phyloP scores from a whole-genome alignment of 2,329 filamentous ascomycete species.

The Leptoxyphium fumago region DNA sequence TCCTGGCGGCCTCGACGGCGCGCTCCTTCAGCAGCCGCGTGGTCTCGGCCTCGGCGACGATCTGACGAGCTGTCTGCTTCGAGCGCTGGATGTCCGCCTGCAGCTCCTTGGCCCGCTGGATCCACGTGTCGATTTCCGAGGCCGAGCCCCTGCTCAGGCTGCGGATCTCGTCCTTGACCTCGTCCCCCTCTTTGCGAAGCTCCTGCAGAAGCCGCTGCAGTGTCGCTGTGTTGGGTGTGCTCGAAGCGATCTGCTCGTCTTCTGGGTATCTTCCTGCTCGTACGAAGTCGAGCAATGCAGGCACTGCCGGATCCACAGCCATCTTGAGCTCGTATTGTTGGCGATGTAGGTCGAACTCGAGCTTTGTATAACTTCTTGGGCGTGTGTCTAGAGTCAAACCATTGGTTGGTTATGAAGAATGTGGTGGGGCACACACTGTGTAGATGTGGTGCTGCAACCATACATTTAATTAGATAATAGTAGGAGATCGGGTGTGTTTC shows the following conservation, averaged over 20 bases:
- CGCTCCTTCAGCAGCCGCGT: conserved; percentile 48
- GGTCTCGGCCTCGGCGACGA: conserved; percentile 61
- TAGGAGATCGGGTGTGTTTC: too few relatives aligned
- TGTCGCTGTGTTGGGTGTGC: conserved; percentile 33
- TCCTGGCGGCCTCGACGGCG: conserved; percentile 45
- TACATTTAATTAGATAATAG: too few relatives aligned
- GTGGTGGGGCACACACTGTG: too few relatives aligned
- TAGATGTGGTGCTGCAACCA: too few relatives aligned
- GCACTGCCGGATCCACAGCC: conserved; percentile 28
- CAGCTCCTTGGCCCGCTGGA: conserved; percentile 65
- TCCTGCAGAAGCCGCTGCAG: conserved; percentile 36
- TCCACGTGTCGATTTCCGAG: conserved; percentile 73
- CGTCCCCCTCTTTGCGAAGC: conserved; percentile 36
- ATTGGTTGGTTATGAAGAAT: too few relatives aligned
- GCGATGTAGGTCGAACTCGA: too few relatives aligned
- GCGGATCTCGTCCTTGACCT: conserved; percentile 55
- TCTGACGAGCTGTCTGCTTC: conserved; percentile 63
- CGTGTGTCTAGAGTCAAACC: too few relatives aligned
- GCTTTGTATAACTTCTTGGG: too few relatives aligned
- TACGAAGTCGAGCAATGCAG: conserved; percentile 51
- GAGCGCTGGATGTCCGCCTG: conserved; percentile 76
- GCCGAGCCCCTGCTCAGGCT: conserved; percentile 61
- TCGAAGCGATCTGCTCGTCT: conserved; percentile 39
- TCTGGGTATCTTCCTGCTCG: conserved; percentile 41
- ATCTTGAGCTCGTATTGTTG: conserved; percentile 1